Evolutionary conservation across 495 filamentous ascomycete species (phyloP), one percentile per base, ranked within the genome.

Genomic region (Cladorrhinum samala): DNA sequence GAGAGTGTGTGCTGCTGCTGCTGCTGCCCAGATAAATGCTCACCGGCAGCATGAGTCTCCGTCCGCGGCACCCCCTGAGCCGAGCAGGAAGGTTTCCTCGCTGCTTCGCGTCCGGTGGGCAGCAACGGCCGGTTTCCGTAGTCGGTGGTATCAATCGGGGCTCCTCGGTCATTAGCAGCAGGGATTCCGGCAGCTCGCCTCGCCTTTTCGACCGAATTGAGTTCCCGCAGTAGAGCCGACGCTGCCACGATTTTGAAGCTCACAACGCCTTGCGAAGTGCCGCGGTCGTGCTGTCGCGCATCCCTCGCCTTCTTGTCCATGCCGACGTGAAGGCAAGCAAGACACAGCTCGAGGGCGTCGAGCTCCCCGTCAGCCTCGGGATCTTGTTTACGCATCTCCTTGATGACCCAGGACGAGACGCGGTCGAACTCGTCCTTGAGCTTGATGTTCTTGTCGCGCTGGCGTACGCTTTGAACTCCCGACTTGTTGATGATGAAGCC

Each of bases 401-500:
- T 53, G 3, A 76, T 71, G 2, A 75, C 72, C 60, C 64, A 75
- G 9, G 62, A 65, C 0, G 75, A 62, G 40, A 84, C 72, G 2
- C 69, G 64, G 13, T 82, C 74, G 37, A 81, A 86, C 17, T 79
- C 78, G 9, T 88, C 84, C 48, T 77, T 82, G 72, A 91, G 75
- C 13, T 68, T 75, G 1, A 64, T 67, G 2, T 81, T 83, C 2
- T 64, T 66, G 43, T 92, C 87, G 40, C 82, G 81, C 53, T 89
- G 83, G 1, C 80, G 73, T 46, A 70, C 75, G 14, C 72, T 82
- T 54, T 82, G 81, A 3, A 67, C 66, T 21, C 83, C 82, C 0
- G 67, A 72, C 43, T 77, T 83, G 51, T 84, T 87, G 18, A 91
- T 68, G 46, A 94, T 85, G 38, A 73, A 79, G 23, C 89, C 88